A percentile compares a stretch with the other conserved stretches of the same genome.
Evolutionary conservation across 495 filamentous ascomycete genomes (phyloP).

Genomic region (Evernia prunastri): DNA sequence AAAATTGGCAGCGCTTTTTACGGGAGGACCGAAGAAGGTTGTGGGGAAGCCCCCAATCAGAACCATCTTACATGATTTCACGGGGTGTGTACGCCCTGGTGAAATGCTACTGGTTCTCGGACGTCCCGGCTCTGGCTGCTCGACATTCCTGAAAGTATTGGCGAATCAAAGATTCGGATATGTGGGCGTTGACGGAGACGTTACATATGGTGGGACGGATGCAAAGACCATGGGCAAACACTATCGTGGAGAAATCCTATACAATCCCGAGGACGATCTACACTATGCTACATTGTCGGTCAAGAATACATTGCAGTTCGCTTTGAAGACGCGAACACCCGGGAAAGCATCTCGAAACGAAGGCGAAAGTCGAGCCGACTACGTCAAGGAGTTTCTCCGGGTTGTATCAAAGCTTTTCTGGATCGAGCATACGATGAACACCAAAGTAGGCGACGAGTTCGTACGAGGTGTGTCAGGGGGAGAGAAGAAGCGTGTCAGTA

Average conservation of each 20-base stretch:
- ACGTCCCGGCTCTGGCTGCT: slow-evolving; percentile 79
- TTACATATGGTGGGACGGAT: slow-evolving; percentile 70
- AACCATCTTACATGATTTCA: slow-evolving; percentile 47
- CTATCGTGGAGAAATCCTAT: slow-evolving; percentile 59
- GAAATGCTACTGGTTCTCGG: slow-evolving; percentile 91
- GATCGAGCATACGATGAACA: slow-evolving; percentile 62
- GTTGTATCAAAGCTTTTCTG: slow-evolving; percentile 73
- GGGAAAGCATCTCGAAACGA: slow-evolving; percentile 53
- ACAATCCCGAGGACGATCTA: slow-evolving; percentile 68
- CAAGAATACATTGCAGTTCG: slow-evolving; percentile 62
- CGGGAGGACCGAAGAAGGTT: slow-evolving; percentile 37
- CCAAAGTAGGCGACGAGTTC: slow-evolving; percentile 60
- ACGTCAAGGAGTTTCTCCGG: slow-evolving; percentile 58
- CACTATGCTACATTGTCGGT: slow-evolving; percentile 72
- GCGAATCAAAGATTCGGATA: slow-evolving; percentile 77
- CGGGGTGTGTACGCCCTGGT: slow-evolving; percentile 60
- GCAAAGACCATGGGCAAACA: slow-evolving; percentile 54
- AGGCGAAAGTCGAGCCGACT: slow-evolving; percentile 55
- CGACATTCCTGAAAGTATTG: slow-evolving; percentile 80
- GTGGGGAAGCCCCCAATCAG: slow-evolving; percentile 43
- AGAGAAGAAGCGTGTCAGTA: slow-evolving; percentile 67
- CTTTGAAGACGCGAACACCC: slow-evolving; percentile 62
- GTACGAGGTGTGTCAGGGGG: slow-evolving; percentile 65
- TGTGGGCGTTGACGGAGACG: slow-evolving; percentile 67
- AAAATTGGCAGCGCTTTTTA: slow-evolving; percentile 44